Base-by-base conservation (phyloP, 2,329 filamentous ascomycete species). In the Coniochaeta prunicola region DNA sequence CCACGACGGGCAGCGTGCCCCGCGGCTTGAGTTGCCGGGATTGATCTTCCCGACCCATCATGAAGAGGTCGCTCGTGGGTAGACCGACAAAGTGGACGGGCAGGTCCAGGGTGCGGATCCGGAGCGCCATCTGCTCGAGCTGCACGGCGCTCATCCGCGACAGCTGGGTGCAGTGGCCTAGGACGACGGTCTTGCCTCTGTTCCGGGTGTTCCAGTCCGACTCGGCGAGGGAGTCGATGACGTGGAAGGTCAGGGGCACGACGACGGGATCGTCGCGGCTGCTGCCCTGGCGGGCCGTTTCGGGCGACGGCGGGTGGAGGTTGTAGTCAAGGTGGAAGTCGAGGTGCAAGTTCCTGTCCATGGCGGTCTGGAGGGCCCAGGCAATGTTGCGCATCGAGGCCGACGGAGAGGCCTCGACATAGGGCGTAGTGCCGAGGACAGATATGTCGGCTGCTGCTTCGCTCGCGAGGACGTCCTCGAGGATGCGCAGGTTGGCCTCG, bases 241-340 rank as follows among this genome's bases (percentile, higher is more conserved):
- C 80, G 45, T 79, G 71, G 73, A 80, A 82, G 0, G 86, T 71
- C 58, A 85, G 71, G 0, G 83, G 70, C 53, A 71, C 76, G 1
- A 67, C 64, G 2, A 71, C 42, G n/a, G n/a, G n/a, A n/a, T n/a
- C n/a, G n/a, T n/a, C n/a, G n/a, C n/a, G n/a, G n/a, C n/a, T n/a
- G n/a, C n/a, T n/a, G n/a, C n/a, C n/a, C n/a, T n/a, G n/a, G n/a
- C n/a, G n/a, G n/a, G n/a, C n/a, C n/a, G n/a, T n/a, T n/a, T n/a
- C n/a, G n/a, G n/a, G n/a, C n/a, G n/a, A n/a, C 54, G 58, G 63
- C 1, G 58, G 60, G 57, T 86, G 79, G 2, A 90, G 73, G 59
- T 85, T 85, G 68, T 91, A 90, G 69, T 91, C 88, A 6, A 91
- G 76, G 67, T 91, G 88, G 53, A 90, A 84, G 65, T 91, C 88